phyloP scores from a whole-genome alignment of 169 alveolate species.

The Plasmodium vivax region DNA sequence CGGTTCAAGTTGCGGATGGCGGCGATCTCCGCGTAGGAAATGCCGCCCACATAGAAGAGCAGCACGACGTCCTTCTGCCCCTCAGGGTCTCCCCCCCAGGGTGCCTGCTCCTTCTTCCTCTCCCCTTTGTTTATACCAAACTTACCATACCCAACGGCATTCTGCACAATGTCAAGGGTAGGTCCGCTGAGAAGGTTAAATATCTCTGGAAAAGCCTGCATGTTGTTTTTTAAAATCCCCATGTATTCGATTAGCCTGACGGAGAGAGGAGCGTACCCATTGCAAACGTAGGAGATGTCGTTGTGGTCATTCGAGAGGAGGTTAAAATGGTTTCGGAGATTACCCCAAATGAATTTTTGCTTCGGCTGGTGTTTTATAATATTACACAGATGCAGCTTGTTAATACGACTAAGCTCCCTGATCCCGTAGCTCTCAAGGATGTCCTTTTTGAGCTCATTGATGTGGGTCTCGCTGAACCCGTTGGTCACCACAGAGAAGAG shows the following conservation, averaged over 20 bases:
- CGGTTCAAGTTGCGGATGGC: conserved; percentile 79
- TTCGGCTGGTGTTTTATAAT: conserved; percentile 31
- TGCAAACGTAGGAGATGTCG: conserved; percentile 80
- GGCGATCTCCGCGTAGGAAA: conserved; percentile 82
- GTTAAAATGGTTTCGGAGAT: conserved; percentile 78
- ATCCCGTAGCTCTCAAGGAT: conserved; percentile 83
- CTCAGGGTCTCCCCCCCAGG: background rate
- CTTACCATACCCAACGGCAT: conserved; percentile 48
- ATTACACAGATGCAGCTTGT: conserved; percentile 40
- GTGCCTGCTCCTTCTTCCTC: background rate
- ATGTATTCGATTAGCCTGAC: conserved; percentile 78
- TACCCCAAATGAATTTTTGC: conserved; percentile 75
- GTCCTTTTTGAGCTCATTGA: conserved; percentile 78
- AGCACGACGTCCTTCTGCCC: conserved; percentile 43
- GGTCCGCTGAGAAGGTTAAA: conserved; percentile 53
- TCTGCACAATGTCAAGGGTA: conserved; percentile 42
- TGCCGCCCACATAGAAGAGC: conserved; percentile 82
- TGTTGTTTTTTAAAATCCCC: conserved; percentile 33
- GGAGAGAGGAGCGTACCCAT: conserved; percentile 86
- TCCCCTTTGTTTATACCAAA: background rate
- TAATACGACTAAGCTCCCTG: conserved; percentile 70
- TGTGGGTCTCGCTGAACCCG: conserved; percentile 75
- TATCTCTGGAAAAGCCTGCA: conserved; percentile 54
- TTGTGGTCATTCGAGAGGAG: conserved; percentile 78
- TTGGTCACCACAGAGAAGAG: conserved; percentile 77